phyloP scores from a whole-genome alignment of 768 basidiomycete genomes.

The Pleurotus eryngii region DNA sequence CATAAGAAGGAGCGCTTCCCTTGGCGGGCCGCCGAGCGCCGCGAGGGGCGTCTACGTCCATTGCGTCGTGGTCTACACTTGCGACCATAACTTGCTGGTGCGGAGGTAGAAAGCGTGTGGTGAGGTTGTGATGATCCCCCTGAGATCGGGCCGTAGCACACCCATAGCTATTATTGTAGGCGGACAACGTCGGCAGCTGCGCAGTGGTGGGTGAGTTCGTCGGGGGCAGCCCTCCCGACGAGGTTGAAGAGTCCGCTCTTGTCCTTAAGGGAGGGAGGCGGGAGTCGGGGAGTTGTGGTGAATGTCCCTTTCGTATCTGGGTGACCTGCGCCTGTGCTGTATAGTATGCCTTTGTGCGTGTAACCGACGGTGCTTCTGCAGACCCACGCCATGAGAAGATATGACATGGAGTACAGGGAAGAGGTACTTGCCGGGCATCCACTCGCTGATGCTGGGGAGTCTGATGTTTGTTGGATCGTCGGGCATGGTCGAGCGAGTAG shows the following conservation, averaged over 20 bases:
- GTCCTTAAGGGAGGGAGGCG: no score
- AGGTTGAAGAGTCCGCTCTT: no score
- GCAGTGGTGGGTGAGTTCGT: not conserved
- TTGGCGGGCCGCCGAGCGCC: not conserved
- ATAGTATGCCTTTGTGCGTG: not conserved
- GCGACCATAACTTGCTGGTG: not conserved
- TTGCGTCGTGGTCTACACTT: not conserved
- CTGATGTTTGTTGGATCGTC: not conserved
- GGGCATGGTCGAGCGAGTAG: not conserved
- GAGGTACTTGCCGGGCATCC: not conserved
- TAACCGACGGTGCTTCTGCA: not conserved
- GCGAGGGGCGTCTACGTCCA: not conserved
- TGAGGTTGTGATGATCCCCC: no score
- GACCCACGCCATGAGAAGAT: not conserved
- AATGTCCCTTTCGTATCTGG: no score
- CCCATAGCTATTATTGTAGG: not conserved
- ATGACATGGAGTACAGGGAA: not conserved
- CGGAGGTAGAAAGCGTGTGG: not conserved
- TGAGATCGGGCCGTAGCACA: not conserved
- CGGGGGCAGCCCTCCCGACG: no score
- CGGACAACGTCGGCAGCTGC: not conserved
- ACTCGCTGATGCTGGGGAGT: slow-evolving; percentile 6
- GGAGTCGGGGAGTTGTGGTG: no score
- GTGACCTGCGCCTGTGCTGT: no score
- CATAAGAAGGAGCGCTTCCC: not conserved